These are phyloP conservation scores for Solanum sitiens DNA, from an alignment of 257 asterid genomes.

Conservation along the genomic window DNA sequence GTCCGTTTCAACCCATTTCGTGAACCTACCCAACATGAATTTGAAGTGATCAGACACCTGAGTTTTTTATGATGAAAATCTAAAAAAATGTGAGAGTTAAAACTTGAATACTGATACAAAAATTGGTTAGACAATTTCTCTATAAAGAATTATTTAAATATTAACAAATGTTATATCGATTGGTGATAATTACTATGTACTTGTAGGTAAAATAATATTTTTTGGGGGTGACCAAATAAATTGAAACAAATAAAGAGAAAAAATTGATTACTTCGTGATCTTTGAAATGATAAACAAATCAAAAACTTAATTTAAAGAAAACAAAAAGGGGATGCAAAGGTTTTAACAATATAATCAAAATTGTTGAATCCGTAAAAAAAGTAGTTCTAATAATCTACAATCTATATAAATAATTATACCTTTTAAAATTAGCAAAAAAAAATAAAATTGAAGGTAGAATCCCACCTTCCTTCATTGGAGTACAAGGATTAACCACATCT, in stretches of 20 bases:
- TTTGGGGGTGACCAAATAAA: background rate
- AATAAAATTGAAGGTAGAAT: background rate
- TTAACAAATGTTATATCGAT: background rate
- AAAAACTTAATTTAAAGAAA: too few relatives aligned
- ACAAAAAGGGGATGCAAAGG: background rate
- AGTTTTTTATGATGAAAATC: background rate
- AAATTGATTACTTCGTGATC: background rate
- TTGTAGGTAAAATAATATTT: too few relatives aligned
- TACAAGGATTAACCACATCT: background rate
- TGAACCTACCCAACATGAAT: background rate
- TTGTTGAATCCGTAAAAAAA: background rate
- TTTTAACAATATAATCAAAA: background rate
- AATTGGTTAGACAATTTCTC: background rate
- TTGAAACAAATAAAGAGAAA: background rate
- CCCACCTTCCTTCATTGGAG: background rate
- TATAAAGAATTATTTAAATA: too few relatives aligned
- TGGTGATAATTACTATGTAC: background rate
- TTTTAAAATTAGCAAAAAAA: background rate
- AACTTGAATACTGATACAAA: background rate
- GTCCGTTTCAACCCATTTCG: background rate
- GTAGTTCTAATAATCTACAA: too few relatives aligned
- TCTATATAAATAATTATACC: too few relatives aligned
- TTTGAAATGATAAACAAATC: background rate
- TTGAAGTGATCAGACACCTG: background rate
- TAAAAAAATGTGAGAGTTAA: background rate